phyloP scores from a whole-genome alignment of 352 stramenopile species.

The Globisporangium apiculatum region DNA sequence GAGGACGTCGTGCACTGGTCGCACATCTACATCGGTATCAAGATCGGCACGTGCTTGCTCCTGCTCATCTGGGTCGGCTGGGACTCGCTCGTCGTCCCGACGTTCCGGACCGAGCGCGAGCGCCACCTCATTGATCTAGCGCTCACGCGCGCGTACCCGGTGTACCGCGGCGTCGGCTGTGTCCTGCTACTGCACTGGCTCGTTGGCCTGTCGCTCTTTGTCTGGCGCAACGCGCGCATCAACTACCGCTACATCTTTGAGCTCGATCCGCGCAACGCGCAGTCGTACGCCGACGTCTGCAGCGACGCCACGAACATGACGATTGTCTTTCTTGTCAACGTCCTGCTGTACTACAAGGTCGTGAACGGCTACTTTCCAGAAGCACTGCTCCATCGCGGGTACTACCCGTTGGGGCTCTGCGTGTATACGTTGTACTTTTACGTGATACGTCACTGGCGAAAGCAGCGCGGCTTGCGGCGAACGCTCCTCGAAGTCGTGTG shows the following conservation, averaged over 20 bases:
- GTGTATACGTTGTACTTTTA: conserved; percentile 93
- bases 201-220: conserved; percentile 85
- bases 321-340: conserved; percentile 91
- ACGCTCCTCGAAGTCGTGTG: conserved; percentile 88
- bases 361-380: conserved; percentile 84
- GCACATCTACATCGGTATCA: conserved; percentile 83
- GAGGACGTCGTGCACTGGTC: conserved; percentile 72
- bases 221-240: conserved; percentile 86
- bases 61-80: conserved; percentile 92
- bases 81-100: conserved; percentile 89
- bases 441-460: conserved; percentile 81
- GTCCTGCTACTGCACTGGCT: conserved; percentile 95
- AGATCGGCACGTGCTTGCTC: conserved; percentile 71
- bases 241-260: conserved; percentile 97
- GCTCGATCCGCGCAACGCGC: conserved; percentile 78
- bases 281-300: conserved; percentile 89
- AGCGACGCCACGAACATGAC: conserved; percentile 95
- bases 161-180: conserved; percentile 94
- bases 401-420: conserved; percentile 90
- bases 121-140: conserved; percentile 72
- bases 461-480: conserved; percentile 77
- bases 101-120: conserved; percentile 55
- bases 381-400: conserved; percentile 74
- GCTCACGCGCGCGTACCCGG: conserved; percentile 84
- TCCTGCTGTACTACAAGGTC: conserved; percentile 97